Evolutionary conservation across 805 yeast species (phyloP), one percentile per base, ranked within the genome.

Genomic region (Saccharomycopsis sp.): DNA sequence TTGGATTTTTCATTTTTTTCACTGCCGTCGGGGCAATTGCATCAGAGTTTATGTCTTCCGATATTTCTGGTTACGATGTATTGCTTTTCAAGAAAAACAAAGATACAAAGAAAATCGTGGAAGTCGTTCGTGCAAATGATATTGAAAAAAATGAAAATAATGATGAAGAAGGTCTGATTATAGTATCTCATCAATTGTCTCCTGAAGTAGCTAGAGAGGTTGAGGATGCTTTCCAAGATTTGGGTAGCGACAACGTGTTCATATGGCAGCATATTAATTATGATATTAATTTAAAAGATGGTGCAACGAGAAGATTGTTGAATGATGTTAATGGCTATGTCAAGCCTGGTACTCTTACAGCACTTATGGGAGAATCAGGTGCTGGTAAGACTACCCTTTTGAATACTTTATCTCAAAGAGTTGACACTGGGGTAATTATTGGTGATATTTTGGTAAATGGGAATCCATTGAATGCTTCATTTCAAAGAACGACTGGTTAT

Each of bases 341-440:
- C 46, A 72, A 75, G 56, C 84, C 85, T 9, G 87, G 87, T 44
- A 75, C 78, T 7, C 58, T 71, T 45, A 69, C 74, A n/a, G 74
- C 72, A 8, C 57, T 74, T 22, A 72, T 74, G 77, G 80, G 80
- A 51, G 78, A 73, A 39, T 73, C 79, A 13, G 79, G 79, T 57
- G 78, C 79, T 23, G 79, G 80, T 55, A 75, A 75, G 54, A 75
- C 79, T 8, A 74, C 79, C 4, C 59, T 74, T 43, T 63, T 74
- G 51, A 75, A 75, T 56, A 68, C 68, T 22, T 60, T 74, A 46
- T 72, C 79, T 32, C 73, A 71, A 52, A 64, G 80, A 56, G 69
- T 71, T 28, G 21, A 17, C 3, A 65, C 67, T 62, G 82, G 81
- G 59, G 71, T 70, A 29, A 66, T 76, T 40, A 68, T 78, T 26